Percentiles rank a stretch among this genome's conserved stretches.
Evolutionary conservation across 192 early-diverging fungal genomes (phyloP).

Genomic region (Backusella parvicylindrica): DNA sequence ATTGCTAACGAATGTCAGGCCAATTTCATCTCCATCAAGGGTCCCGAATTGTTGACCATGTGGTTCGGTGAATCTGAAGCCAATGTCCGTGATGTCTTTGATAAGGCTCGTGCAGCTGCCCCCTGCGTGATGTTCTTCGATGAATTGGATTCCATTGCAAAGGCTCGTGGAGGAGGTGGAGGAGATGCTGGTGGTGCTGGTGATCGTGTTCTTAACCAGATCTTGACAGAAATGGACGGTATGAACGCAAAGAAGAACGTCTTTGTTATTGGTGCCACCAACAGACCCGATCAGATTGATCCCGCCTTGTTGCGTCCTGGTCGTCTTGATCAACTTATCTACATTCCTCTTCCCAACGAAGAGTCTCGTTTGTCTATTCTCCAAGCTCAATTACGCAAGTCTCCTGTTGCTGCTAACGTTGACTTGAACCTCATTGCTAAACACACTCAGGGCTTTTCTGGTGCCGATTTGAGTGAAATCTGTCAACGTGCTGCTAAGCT

Average conservation of each 20-base stretch:
- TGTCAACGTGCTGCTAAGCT: slow-evolving; percentile 97
- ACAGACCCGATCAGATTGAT: slow-evolving; percentile 99
- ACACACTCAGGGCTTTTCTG: slow-evolving; percentile 91
- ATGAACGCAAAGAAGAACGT: slow-evolving; percentile 99
- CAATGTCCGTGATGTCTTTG: slow-evolving; percentile 98
- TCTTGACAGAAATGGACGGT: slow-evolving; percentile 99
- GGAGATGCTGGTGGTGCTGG: slow-evolving; percentile 94
- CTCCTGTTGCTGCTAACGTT: slow-evolving; percentile 77
- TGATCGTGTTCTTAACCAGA: slow-evolving; percentile 98
- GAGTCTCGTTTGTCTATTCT: slow-evolving; percentile 82
- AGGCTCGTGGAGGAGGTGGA: slow-evolving; percentile 70
- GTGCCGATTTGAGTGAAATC: slow-evolving; percentile 97
- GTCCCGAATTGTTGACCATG: slow-evolving; percentile 98
- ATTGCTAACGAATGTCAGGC: slow-evolving; percentile 99
- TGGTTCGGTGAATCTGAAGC: slow-evolving; percentile 99
- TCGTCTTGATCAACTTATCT: slow-evolving; percentile 98
- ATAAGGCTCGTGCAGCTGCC: slow-evolving; percentile 95
- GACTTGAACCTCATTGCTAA: slow-evolving; percentile 86
- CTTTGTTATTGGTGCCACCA: slow-evolving; percentile 98
- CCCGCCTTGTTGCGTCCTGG: slow-evolving; percentile 94
- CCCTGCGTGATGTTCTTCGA: slow-evolving; percentile 99
- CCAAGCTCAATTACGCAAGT: slow-evolving; percentile 89
- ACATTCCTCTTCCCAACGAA: slow-evolving; percentile 80
- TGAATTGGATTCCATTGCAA: slow-evolving; percentile 97
- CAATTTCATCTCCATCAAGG: slow-evolving; percentile 98